A percentile compares a stretch with the other conserved stretches of the same genome.
phyloP scores from a whole-genome alignment of 441 rosid species.

The Adansonia rubrostipa region DNA sequence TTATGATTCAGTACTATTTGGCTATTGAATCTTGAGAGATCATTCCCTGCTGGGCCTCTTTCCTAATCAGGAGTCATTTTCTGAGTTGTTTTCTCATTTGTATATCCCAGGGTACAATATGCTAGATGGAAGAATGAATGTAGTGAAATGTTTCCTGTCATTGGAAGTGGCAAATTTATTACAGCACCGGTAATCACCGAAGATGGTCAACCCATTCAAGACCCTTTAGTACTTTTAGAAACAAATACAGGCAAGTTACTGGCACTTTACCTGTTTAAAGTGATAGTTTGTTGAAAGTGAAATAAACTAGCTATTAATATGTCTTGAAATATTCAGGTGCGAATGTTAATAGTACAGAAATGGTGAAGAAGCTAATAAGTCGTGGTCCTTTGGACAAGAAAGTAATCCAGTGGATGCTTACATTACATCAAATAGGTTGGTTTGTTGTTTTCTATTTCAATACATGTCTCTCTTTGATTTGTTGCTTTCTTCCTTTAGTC shows the following conservation, averaged over 20 bases:
- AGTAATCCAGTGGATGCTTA: slow-evolving; percentile 83
- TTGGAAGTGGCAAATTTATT: slow-evolving; percentile 83
- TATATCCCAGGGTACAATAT: slow-evolving; percentile 65
- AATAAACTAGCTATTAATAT: slow-evolving; percentile 28
- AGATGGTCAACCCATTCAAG: slow-evolving; percentile 75
- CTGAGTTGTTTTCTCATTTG: slow-evolving; percentile 9
- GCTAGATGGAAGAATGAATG: slow-evolving; percentile 81
- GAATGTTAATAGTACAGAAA: slow-evolving; percentile 44
- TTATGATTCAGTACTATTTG: neutral
- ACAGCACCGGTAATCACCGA: slow-evolving; percentile 90
- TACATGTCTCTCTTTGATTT: neutral
- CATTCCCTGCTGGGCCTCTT: slow-evolving; percentile 16
- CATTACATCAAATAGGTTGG: slow-evolving; percentile 92
- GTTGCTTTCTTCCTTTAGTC: neutral
- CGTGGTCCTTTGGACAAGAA: slow-evolving; percentile 71
- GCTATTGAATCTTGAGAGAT: neutral
- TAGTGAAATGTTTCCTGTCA: slow-evolving; percentile 65
- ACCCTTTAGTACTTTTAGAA: slow-evolving; percentile 77
- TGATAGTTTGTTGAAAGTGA: slow-evolving; percentile 9
- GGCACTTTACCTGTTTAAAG: slow-evolving; percentile 28
- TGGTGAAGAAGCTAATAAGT: slow-evolving; percentile 53
- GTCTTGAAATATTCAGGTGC: slow-evolving; percentile 37
- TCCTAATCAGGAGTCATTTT: slow-evolving; percentile 9
- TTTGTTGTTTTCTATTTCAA: slow-evolving; percentile 20
- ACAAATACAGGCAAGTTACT: slow-evolving; percentile 48